phyloP scores from a whole-genome alignment of 2,329 filamentous ascomycete genomes.

The Ascochyta fabae region DNA sequence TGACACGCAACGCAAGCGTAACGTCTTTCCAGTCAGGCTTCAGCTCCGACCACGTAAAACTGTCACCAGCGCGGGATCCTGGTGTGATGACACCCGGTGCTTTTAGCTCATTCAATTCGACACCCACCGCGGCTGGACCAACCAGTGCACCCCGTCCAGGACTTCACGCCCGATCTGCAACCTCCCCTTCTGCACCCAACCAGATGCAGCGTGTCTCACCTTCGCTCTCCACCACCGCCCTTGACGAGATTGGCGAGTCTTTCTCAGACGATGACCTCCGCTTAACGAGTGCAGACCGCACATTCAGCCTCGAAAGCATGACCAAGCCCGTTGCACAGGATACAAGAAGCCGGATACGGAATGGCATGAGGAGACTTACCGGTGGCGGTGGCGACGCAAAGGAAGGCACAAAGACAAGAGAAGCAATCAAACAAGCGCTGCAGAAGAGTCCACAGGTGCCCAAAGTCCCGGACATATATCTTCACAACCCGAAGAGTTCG shows the following conservation, averaged over 20 bases:
- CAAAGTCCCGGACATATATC: constrained; percentile 55
- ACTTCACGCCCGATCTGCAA: constrained; percentile 82
- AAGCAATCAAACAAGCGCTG: constrained; percentile 43
- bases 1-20: constrained; percentile 72
- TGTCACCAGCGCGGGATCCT: constrained; percentile 63
- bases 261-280: constrained; percentile 77
- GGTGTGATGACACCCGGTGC: constrained; percentile 64
- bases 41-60: constrained; percentile 65
- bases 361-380: constrained; percentile 67
- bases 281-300: constrained; percentile 34
- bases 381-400: constrained; percentile 57
- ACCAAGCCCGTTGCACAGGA: constrained; percentile 65
- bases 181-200: constrained; percentile 70
- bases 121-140: constrained; percentile 23
- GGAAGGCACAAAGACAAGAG: constrained; percentile 48
- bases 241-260: constrained; percentile 77
- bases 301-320: constrained; percentile 55
- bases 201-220: constrained; percentile 55
- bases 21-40: constrained; percentile 88
- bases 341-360: constrained; percentile 56
- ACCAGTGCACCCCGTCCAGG: constrained; percentile 60
- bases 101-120: constrained; percentile 51
- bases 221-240: constrained; percentile 67
- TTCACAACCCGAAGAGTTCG: constrained; percentile 47
- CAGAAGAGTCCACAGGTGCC: constrained; percentile 56